Conservation (phyloP, 164 flowering plant genomes). For the Magnolia changhungtana region DNA sequence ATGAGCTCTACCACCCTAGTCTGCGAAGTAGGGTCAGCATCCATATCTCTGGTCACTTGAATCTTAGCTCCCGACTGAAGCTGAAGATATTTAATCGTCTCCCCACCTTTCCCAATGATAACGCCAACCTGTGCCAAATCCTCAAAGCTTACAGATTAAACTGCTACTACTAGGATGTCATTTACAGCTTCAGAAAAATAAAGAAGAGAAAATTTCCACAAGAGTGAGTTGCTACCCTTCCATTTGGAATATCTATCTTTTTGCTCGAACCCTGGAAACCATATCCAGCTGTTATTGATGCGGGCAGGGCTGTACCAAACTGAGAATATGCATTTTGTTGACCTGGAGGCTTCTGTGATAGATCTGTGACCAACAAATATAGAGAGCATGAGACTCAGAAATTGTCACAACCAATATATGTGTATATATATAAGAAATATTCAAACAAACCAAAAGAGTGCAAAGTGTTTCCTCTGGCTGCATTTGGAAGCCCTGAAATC, state of each 20-base stretch:
- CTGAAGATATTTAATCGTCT: slow-evolving; percentile 93
- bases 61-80: slow-evolving; percentile 94
- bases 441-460: too few relatives aligned
- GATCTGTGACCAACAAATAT: too few relatives aligned
- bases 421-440: too few relatives aligned
- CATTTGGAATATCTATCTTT: slow-evolving; percentile 91
- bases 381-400: too few relatives aligned
- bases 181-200: not conserved
- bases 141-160: not conserved
- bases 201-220: not conserved
- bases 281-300: slow-evolving; percentile 17
- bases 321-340: too few relatives aligned
- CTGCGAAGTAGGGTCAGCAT: slow-evolving; percentile 71
- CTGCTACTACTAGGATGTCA: not conserved
- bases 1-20: slow-evolving; percentile 79
- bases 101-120: slow-evolving; percentile 96
- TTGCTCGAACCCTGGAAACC: slow-evolving; percentile 70
- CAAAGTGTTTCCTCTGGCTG: too few relatives aligned
- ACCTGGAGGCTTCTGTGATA: slow-evolving; percentile 35
- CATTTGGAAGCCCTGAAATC: too few relatives aligned
- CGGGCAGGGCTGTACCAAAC: too few relatives aligned
- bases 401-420: too few relatives aligned
- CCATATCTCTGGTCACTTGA: slow-evolving; percentile 93
- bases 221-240: slow-evolving; percentile 29
- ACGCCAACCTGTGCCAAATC: slow-evolving; percentile 64